These are phyloP conservation scores for Jasminum sambac DNA, from an alignment of 257 asterid species.

Conservation along the genomic window DNA sequence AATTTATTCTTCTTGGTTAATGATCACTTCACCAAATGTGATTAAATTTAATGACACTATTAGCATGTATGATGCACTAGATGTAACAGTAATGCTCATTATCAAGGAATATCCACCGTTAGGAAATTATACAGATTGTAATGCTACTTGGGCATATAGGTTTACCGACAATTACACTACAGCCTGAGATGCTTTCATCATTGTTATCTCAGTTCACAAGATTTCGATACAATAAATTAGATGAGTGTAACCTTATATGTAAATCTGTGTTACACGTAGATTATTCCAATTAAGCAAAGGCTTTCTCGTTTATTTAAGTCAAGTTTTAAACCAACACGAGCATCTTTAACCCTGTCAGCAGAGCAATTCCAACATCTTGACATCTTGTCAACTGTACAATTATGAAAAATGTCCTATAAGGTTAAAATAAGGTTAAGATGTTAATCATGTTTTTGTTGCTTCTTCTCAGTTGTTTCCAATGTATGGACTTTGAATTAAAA, in stretches of 20 bases:
- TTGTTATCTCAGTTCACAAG: too few species aligned
- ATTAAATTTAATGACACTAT: neutral
- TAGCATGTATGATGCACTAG: neutral
- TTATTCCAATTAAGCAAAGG: too few species aligned
- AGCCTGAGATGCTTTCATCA: too few species aligned
- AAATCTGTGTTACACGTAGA: too few species aligned
- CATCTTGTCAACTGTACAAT: neutral
- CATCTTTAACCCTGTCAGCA: neutral
- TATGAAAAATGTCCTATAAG: neutral
- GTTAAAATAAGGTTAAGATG: neutral
- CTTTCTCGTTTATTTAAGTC: neutral
- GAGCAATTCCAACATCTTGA: neutral
- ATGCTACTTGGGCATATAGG: too few species aligned
- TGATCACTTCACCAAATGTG: neutral
- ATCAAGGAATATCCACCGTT: too few species aligned
- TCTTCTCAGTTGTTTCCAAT: slow-evolving; percentile 27
- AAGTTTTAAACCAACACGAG: neutral
- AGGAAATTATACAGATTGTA: too few species aligned
- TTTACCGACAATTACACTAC: too few species aligned
- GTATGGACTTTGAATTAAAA: slow-evolving; percentile 10
- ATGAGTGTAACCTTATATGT: too few species aligned
- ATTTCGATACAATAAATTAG: too few species aligned
- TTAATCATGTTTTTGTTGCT: neutral
- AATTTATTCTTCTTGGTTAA: neutral
- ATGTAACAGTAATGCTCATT: neutral